Conservation (phyloP, 192 early-diverging fungal species). For the Diversispora epigaea region DNA sequence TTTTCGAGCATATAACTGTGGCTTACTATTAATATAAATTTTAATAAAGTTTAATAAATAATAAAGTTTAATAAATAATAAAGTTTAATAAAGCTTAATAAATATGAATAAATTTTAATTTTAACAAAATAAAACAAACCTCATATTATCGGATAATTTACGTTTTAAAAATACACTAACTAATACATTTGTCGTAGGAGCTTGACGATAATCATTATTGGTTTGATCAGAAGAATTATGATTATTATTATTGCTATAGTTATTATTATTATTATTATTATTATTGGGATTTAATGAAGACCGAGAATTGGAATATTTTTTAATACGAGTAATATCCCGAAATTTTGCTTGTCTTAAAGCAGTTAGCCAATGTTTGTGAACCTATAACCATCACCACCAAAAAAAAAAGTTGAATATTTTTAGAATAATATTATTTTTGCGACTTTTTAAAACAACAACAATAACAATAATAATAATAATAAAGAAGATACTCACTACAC, state of each 20-base stretch:
- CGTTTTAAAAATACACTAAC: slow-evolving; percentile 28
- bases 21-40: background rate
- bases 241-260: no score
- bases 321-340: slow-evolving; percentile 1
- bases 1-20: slow-evolving; percentile 21
- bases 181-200: slow-evolving; percentile 25
- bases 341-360: slow-evolving; percentile 26
- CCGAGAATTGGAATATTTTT: background rate
- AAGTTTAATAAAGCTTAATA: background rate
- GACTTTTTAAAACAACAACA: background rate
- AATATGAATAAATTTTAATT: background rate
- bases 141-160: slow-evolving; percentile 1
- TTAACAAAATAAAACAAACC: background rate
- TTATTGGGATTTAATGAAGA: slow-evolving; percentile 1
- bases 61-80: background rate
- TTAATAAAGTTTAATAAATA: background rate
- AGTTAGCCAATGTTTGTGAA: slow-evolving; percentile 49
- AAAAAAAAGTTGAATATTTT: background rate
- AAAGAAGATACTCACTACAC: slow-evolving; percentile 46
- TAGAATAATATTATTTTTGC: background rate
- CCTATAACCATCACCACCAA: slow-evolving; percentile 20
- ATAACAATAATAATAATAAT: background rate
- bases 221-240: slow-evolving; percentile 12
- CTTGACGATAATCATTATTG: slow-evolving; percentile 19
- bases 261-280: no score